A percentile compares a stretch with the other conserved stretches of the same genome.
Conservation (phyloP, 2,329 filamentous ascomycete genomes). For the Dactylonectria estremocensis region DNA sequence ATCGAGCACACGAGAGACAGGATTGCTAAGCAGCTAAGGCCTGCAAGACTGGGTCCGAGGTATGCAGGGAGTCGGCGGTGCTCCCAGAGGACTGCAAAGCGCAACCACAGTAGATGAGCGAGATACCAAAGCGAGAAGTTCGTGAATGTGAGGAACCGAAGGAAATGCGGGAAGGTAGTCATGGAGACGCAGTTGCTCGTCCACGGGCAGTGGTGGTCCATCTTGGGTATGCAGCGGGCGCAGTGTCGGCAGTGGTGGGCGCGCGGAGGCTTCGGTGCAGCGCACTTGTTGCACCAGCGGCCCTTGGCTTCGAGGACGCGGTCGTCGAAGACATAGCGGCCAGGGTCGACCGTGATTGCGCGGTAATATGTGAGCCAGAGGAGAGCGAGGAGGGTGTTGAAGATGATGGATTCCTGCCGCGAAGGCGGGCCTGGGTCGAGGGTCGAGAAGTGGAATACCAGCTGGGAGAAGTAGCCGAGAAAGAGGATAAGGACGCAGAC, state of each 20-base stretch:
- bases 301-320: conserved; percentile 52
- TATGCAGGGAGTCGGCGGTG: conserved; percentile 80
- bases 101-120: conserved; percentile 71
- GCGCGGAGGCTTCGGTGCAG: conserved; percentile 80
- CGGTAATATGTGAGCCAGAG: conserved; percentile 80
- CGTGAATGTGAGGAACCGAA: conserved; percentile 82
- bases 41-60: conserved; percentile 75
- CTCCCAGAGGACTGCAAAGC: conserved; percentile 73
- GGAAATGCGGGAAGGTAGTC: conserved; percentile 85
- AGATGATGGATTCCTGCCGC: conserved; percentile 68
- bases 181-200: conserved; percentile 87
- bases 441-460: conserved; percentile 72
- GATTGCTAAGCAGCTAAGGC: conserved; percentile 74
- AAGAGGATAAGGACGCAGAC: conserved; percentile 78
- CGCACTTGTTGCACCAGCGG: conserved; percentile 84
- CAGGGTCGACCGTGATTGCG: conserved; percentile 71
- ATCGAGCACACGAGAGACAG: conserved; percentile 71
- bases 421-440: conserved; percentile 74
- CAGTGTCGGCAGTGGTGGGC: conserved; percentile 88
- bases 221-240: conserved; percentile 81
- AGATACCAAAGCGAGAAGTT: conserved; percentile 76
- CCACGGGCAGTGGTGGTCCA: conserved; percentile 93
- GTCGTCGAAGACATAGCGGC: conserved; percentile 65
- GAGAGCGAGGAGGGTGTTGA: conserved; percentile 76
- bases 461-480: conserved; percentile 81